Percentiles rank a stretch among this genome's conserved stretches.
These are phyloP conservation scores for Aspergillus uvarum DNA, from an alignment of 2,329 filamentous ascomycete genomes.

Conservation along the genomic window DNA sequence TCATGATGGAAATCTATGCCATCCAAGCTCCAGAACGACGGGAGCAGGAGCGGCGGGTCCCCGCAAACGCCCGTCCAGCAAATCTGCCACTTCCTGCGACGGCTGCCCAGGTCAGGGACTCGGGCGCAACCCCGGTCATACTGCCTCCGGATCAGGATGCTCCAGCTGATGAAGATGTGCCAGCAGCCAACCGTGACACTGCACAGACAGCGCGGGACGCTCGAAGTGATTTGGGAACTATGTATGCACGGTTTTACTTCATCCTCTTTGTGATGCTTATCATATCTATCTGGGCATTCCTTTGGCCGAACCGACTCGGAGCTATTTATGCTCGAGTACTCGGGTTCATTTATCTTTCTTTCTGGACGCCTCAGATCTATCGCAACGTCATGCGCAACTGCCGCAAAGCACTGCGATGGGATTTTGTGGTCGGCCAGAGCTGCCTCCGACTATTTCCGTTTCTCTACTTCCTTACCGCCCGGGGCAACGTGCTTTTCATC, in stretches of 20 bases:
- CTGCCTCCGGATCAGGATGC: constrained; percentile 60
- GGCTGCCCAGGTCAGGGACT: constrained; percentile 42
- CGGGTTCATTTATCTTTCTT: constrained; percentile 75
- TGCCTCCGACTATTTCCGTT: constrained; percentile 75
- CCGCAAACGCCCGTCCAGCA: constrained; percentile 33
- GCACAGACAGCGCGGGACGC: constrained; percentile 36
- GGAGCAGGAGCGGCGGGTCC: constrained; percentile 32
- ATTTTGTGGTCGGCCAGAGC: constrained; percentile 83
- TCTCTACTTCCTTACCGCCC: constrained; percentile 77
- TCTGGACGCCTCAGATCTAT: constrained; percentile 90
- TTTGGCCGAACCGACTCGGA: constrained; percentile 55
- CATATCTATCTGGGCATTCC: constrained; percentile 58
- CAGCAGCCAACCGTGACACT: constrained; percentile 33
- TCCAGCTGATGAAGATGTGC: constrained; percentile 38
- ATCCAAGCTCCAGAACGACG: constrained; percentile 53
- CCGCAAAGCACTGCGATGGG: constrained; percentile 85
- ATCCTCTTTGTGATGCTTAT: constrained; percentile 58
- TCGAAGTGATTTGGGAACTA: constrained; percentile 54
- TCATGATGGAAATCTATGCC: constrained; percentile 67
- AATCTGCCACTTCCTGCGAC: constrained; percentile 54
- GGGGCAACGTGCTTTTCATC: constrained; percentile 78
- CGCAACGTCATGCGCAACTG: constrained; percentile 90
- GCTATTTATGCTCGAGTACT: constrained; percentile 62
- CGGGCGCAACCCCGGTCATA: constrained; percentile 57
- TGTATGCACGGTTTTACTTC: constrained; percentile 64